Conservation (phyloP, 2,329 filamentous ascomycete genomes). For the Botrytis medusae region DNA sequence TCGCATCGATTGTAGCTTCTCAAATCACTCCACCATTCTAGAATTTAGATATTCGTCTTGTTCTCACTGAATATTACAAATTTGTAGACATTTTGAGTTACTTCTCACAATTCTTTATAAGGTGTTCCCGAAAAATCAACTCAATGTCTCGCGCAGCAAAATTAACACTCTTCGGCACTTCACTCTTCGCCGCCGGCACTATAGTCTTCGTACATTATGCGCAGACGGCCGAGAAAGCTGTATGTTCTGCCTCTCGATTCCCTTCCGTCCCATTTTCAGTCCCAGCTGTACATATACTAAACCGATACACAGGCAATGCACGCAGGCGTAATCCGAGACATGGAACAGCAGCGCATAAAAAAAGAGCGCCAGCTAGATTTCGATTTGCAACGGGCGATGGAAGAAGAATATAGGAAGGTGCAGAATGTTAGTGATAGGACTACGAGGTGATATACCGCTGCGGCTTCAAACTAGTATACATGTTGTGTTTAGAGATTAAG, state of each 20-base stretch:
- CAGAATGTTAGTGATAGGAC: constrained; percentile 68
- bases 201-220: constrained; percentile 86
- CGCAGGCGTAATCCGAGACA: constrained; percentile 86
- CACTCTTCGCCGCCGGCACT: constrained; percentile 71
- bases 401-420: constrained; percentile 85
- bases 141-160: constrained; percentile 89
- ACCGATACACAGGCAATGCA: constrained; percentile 75
- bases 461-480: constrained; percentile 5
- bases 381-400: constrained; percentile 81
- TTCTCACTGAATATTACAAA: not conserved
- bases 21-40: constrained; percentile 6
- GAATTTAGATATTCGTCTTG: not conserved
- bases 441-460: constrained; percentile 15
- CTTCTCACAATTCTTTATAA: not conserved
- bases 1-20: constrained; percentile 10
- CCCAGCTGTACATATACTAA: not conserved
- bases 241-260: constrained; percentile 47
- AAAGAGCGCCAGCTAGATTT: constrained; percentile 91
- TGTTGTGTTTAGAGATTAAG: not conserved
- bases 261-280: not conserved
- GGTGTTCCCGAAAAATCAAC: not conserved
- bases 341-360: constrained; percentile 91
- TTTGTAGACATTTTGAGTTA: not conserved
- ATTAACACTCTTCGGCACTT: constrained; percentile 76
- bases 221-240: constrained; percentile 79